Evolutionary conservation across 2,329 filamentous ascomycete species (phyloP).

Genomic region (Onygenales sp.): DNA sequence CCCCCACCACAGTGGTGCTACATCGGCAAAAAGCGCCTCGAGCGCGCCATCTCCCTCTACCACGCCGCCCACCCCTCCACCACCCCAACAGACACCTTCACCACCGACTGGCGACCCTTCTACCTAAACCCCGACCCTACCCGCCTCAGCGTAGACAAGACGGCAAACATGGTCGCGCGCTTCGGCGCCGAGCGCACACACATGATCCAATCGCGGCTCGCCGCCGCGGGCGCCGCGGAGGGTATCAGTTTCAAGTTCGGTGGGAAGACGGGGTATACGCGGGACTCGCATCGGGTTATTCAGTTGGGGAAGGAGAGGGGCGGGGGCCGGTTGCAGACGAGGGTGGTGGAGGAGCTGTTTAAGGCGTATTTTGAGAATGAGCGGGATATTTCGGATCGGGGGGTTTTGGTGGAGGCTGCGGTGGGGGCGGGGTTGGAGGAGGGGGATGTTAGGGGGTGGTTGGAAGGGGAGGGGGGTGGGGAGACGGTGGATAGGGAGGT

Average conservation of each 20-base stretch:
- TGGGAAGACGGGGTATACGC: constrained; percentile 64
- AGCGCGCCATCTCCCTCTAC: constrained; percentile 60
- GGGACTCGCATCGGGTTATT: constrained; percentile 69
- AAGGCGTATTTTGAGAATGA: constrained; percentile 56
- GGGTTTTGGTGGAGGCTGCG: constrained; percentile 45
- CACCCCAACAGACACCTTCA: constrained; percentile 53
- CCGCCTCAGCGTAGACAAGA: constrained; percentile 41
- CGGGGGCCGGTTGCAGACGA: constrained; percentile 44
- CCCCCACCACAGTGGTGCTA: constrained; percentile 50
- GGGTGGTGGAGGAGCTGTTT: constrained; percentile 56
- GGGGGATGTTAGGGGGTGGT: constrained; percentile 44
- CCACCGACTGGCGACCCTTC: constrained; percentile 66
- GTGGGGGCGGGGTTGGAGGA: constrained; percentile 32
- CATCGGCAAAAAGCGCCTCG: constrained; percentile 66
- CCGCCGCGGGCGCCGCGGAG: constrained; percentile 49
- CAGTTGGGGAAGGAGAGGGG: constrained; percentile 54
- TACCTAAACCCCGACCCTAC: constrained; percentile 64
- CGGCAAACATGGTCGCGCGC: constrained; percentile 50
- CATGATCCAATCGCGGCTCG: constrained; percentile 50
- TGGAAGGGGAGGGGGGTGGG: constrained; percentile 47
- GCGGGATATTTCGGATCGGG: constrained; percentile 52
- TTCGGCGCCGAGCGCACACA: constrained; percentile 54
- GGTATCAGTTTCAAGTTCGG: constrained; percentile 66
- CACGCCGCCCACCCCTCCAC: constrained; percentile 48
- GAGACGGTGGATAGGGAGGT: constrained; percentile 50